Base-by-base conservation (phyloP, 352 stramenopile species). In the Phytopythium kandeliae region DNA sequence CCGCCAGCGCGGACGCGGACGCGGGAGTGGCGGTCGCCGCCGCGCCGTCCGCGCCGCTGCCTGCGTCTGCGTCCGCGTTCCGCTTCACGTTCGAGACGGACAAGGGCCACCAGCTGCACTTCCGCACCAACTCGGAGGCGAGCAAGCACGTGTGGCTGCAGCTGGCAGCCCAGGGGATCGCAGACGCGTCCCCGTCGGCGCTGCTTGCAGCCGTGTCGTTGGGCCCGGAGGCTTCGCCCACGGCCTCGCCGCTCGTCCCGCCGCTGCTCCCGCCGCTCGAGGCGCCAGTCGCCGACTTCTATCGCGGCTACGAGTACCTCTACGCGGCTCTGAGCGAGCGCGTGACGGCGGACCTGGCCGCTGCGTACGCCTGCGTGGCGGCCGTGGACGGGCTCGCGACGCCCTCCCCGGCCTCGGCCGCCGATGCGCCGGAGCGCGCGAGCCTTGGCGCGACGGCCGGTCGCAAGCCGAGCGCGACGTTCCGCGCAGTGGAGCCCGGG, bases 51-150 rank as follows among this genome's bases (percentile, higher is more conserved):
- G 21, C 33, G 21, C 22, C 53, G 4, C 28, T 10, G 9, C 30
- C 56, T 11, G 12, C 35, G 36, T 30, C 38, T 9, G 28, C 62
- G 26, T 82, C 74, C n/a, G 62, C 65, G 4, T 94, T 92, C 57
- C 71, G 83, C 2, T 94, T 94, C 63, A 88, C 80, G 19, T 55
- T 94, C 13, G 77, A 86, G 51, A 94, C 80, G 0, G 72, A 89
- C 25, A 90, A 91, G 57, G 79, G 78, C 57, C 82, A 94, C 50
- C 80, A 94, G 45, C 65, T 94, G 50, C 80, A 94, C 49, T 91
- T 94, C 58, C 80, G 83, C 40, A 89, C 83, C 22, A 92, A 87
- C 54, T 91, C 78, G 22, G 78, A 89, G 51, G 80, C 83, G 16
- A 80, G 64, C 48, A 92, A 92, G 54, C 78, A 88, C 61, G 59